phyloP scores from a whole-genome alignment of 1,284 basidiomycete species.

The Tremellales sp. region DNA sequence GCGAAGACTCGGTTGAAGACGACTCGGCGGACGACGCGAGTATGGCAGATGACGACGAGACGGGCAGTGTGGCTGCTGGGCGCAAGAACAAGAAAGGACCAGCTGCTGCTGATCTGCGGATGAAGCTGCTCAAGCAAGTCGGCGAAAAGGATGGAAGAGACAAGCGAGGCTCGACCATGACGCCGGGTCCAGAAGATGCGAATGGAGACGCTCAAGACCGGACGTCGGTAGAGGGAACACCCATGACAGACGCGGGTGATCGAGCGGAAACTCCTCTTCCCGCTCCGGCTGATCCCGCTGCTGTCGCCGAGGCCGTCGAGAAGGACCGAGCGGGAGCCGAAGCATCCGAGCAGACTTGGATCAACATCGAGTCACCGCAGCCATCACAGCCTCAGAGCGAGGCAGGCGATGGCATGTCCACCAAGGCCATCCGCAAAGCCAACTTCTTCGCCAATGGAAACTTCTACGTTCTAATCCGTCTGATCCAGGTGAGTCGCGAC shows the following conservation, averaged over 20 bases:
- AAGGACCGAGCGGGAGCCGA: conserved; percentile 41
- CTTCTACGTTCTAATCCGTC: conserved; percentile 81
- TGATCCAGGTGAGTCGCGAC: conserved; percentile 67
- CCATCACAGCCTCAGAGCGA: conserved; percentile 14
- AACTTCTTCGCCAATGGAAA: conserved; percentile 89
- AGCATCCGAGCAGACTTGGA: conserved; percentile 51
- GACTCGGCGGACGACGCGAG: conserved; percentile 29
- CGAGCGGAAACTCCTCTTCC: conserved; percentile 36
- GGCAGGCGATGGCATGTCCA: conserved; percentile 10
- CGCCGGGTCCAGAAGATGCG: conserved; percentile 31
- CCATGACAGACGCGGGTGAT: conserved; percentile 25
- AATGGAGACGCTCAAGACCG: conserved; percentile 8
- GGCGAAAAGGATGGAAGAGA: conserved; percentile 62
- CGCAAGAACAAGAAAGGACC: conserved; percentile 38
- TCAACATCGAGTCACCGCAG: conserved; percentile 46
- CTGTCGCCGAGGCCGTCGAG: conserved; percentile 45
- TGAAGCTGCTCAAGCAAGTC: conserved; percentile 66
- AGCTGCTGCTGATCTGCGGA: conserved; percentile 66
- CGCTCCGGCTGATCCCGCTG: conserved; percentile 38
- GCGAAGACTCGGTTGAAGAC: conserved; percentile 53
- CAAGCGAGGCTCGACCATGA: conserved; percentile 46
- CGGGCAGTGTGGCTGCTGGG: conserved; percentile 45
- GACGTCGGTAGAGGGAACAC: conserved; percentile 28
- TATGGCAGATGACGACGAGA: conserved; percentile 49
- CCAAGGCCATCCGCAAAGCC: conserved; percentile 37